Conservation (phyloP, 2,329 filamentous ascomycete genomes). For the Paracoccidioides brasiliensis region DNA sequence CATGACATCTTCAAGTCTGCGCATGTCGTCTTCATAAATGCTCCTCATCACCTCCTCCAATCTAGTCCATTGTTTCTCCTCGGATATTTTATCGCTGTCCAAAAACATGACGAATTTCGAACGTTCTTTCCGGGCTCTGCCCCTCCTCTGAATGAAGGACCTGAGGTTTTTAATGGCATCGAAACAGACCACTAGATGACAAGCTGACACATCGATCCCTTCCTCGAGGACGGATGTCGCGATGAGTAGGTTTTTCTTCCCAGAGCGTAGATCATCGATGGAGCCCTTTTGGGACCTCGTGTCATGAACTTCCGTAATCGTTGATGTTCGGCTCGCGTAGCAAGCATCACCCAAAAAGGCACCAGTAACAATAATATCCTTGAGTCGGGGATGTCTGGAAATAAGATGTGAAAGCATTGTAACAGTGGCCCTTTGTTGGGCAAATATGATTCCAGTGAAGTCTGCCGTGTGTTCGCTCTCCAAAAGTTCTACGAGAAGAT, state of each 20-base stretch:
- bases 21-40: conserved; percentile 52
- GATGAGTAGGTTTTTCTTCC: conserved; percentile 44
- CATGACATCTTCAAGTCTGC: conserved; percentile 36
- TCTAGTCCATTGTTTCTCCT: conserved; percentile 43
- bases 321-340: conserved; percentile 29
- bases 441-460: conserved; percentile 53
- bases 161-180: conserved; percentile 49
- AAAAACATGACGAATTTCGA: conserved; percentile 45
- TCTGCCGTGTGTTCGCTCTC: conserved; percentile 31
- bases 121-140: conserved; percentile 45
- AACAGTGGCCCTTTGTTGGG: conserved; percentile 48
- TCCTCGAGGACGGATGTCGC: conserved; percentile 48
- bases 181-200: conserved; percentile 53
- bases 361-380: conserved; percentile 27
- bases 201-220: conserved; percentile 49
- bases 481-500: conserved; percentile 43
- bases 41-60: conserved; percentile 63
- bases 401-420: conserved; percentile 48
- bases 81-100: conserved; percentile 19
- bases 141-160: conserved; percentile 52
- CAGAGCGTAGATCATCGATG: conserved; percentile 41
- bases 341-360: conserved; percentile 43
- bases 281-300: conserved; percentile 37
- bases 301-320: conserved; percentile 38
- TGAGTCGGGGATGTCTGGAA: conserved; percentile 35